A percentile compares a stretch with the other conserved stretches of the same genome.
These are phyloP conservation scores for Beauveria scarabaeidicola DNA, from an alignment of 2,329 filamentous ascomycete genomes.

Conservation along the genomic window DNA sequence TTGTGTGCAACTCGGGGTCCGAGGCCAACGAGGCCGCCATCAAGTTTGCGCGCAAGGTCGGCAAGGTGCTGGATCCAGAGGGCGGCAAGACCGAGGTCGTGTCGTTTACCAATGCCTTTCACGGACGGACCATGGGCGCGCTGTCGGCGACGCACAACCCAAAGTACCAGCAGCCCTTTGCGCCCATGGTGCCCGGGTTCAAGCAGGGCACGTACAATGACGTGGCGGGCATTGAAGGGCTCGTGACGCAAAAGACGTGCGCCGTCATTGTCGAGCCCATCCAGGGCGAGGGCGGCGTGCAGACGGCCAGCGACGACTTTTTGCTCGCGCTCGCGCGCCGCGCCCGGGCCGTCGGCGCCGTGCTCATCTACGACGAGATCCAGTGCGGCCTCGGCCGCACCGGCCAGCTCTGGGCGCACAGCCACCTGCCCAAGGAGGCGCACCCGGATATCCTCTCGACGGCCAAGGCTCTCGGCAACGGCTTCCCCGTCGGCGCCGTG, in stretches of 20 bases:
- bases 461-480: conserved; percentile 93
- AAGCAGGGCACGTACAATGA: conserved; percentile 82
- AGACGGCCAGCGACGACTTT: conserved; percentile 75
- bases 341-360: conserved; percentile 78
- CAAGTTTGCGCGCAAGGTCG: conserved; percentile 91
- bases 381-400: conserved; percentile 89
- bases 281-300: conserved; percentile 91
- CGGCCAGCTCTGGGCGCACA: conserved; percentile 84
- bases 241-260: conserved; percentile 80
- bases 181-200: conserved; percentile 93
- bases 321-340: conserved; percentile 72
- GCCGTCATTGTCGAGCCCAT: conserved; percentile 96
- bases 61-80: conserved; percentile 63
- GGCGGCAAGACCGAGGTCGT: conserved; percentile 75
- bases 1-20: conserved; percentile 92
- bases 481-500: conserved; percentile 81
- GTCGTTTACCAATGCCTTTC: conserved; percentile 87
- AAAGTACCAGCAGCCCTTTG: conserved; percentile 93
- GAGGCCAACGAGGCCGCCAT: conserved; percentile 97
- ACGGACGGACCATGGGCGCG: conserved; percentile 91
- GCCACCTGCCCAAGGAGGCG: conserved; percentile 61
- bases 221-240: conserved; percentile 55
- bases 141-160: conserved; percentile 95
- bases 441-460: conserved; percentile 93
- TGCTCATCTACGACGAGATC: conserved; percentile 94